Evolutionary conservation across 345 rosid genomes (phyloP).

Genomic region (Lenwebbia sp.): DNA sequence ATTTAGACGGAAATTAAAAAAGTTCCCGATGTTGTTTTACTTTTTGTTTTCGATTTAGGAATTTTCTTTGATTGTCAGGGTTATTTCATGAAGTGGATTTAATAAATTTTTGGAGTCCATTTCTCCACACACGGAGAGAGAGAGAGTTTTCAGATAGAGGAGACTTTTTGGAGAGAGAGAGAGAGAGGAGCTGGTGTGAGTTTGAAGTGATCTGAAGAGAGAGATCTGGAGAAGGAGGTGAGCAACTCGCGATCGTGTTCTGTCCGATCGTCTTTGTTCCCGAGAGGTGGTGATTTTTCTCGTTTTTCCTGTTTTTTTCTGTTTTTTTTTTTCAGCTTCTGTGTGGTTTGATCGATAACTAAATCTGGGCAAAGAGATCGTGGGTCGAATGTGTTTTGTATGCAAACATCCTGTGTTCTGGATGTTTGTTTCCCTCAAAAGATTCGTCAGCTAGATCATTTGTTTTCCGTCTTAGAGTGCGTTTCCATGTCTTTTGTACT

Average conservation of each 20-base stretch:
- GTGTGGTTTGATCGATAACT: neutral
- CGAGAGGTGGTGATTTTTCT: neutral
- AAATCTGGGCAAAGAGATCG: neutral
- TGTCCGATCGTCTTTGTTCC: neutral
- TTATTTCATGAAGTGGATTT: conserved; percentile 14
- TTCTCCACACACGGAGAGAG: neutral
- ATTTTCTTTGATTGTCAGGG: neutral
- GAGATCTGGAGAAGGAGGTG: neutral
- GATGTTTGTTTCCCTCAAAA: neutral
- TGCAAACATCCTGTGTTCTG: neutral
- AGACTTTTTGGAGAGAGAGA: neutral
- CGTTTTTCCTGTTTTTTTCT: neutral
- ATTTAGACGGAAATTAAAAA: neutral
- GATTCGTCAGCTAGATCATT: neutral
- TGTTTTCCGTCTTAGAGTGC: neutral
- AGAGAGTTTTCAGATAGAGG: neutral
- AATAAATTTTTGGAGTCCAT: conserved; percentile 19
- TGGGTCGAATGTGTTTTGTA: neutral
- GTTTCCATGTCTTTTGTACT: neutral
- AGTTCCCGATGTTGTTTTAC: neutral
- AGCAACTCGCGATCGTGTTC: neutral
- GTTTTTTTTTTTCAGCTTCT: neutral
- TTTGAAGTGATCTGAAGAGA: neutral
- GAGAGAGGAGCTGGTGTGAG: neutral
- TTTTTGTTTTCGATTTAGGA: neutral